Conservation (phyloP, 164 flowering plant genomes). For the Cinnamomum micranthum region DNA sequence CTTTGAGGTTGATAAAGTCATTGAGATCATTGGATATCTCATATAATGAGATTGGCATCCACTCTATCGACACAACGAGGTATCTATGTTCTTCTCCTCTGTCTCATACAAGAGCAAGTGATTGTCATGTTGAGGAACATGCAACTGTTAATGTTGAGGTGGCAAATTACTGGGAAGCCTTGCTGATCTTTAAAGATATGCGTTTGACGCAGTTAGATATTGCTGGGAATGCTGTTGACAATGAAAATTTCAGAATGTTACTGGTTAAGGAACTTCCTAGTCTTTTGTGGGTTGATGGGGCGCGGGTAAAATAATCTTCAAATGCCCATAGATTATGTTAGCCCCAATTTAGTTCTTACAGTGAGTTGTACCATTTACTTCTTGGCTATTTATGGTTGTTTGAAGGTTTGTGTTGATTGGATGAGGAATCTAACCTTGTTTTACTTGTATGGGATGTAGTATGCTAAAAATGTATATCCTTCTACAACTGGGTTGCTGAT, state of each 20-base stretch:
- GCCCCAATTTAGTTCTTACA: background rate
- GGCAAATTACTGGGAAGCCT: constrained; percentile 57
- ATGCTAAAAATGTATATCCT: too few relatives aligned
- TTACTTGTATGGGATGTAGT: too few relatives aligned
- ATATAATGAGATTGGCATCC: constrained; percentile 75
- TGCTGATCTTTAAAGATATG: constrained; percentile 46
- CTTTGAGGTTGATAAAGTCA: constrained; percentile 53
- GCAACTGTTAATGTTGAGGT: constrained; percentile 15
- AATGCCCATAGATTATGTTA: background rate
- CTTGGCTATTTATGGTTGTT: background rate
- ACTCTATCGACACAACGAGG: constrained; percentile 70
- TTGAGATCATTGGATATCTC: constrained; percentile 66
- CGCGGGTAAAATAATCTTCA: background rate
- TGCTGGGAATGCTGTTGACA: constrained; percentile 50
- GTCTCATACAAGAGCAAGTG: constrained; percentile 37
- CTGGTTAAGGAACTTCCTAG: constrained; percentile 44
- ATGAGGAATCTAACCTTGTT: too few relatives aligned
- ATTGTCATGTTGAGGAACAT: constrained; percentile 28
- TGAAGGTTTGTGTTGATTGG: background rate
- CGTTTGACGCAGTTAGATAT: constrained; percentile 60
- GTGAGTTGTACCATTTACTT: background rate
- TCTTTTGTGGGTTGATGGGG: constrained; percentile 66
- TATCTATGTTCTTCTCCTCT: constrained; percentile 72
- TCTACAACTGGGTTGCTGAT: too few relatives aligned
- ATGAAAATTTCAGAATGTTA: constrained; percentile 43